Evolutionary conservation across 352 stramenopile genomes (phyloP).

Genomic region (Globisporangium spinosum): DNA sequence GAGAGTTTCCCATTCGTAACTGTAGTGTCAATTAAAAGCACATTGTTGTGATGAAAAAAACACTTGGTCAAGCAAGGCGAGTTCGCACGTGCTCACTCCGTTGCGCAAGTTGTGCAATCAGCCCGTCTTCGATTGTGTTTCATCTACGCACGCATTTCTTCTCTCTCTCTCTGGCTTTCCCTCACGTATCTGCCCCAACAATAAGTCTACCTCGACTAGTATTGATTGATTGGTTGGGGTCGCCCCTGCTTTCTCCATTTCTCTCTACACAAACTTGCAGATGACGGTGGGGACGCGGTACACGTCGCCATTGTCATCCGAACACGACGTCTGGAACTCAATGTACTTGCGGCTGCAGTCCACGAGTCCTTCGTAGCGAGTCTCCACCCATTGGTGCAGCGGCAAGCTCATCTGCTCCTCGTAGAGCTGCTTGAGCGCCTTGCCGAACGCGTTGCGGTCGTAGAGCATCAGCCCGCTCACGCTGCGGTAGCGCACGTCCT

Average conservation of each 20-base stretch:
- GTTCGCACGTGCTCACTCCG: too few relatives aligned
- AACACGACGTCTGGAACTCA: conserved; percentile 80
- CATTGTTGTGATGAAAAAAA: too few relatives aligned
- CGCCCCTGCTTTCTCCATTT: neutral
- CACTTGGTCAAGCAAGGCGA: too few relatives aligned
- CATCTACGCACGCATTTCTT: neutral
- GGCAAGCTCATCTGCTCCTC: conserved; percentile 48
- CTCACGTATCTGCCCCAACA: neutral
- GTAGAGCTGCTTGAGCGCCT: conserved; percentile 73
- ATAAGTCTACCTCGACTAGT: neutral
- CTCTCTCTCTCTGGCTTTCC: neutral
- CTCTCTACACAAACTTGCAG: conserved; percentile 71
- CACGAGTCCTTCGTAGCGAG: conserved; percentile 77
- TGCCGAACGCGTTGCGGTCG: conserved; percentile 76
- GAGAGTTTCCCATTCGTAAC: too few relatives aligned
- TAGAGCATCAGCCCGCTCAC: conserved; percentile 86
- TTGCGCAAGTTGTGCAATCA: neutral
- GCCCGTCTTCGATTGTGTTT: neutral
- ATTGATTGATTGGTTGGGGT: neutral
- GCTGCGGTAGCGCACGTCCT: conserved; percentile 56
- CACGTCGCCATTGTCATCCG: conserved; percentile 74
- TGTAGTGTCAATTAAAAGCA: too few relatives aligned
- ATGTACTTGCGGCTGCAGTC: conserved; percentile 83
- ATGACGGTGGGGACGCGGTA: conserved; percentile 86
- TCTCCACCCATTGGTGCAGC: conserved; percentile 64